phyloP scores from a whole-genome alignment of 2,329 filamentous ascomycete genomes.

The Bisporella sp. region DNA sequence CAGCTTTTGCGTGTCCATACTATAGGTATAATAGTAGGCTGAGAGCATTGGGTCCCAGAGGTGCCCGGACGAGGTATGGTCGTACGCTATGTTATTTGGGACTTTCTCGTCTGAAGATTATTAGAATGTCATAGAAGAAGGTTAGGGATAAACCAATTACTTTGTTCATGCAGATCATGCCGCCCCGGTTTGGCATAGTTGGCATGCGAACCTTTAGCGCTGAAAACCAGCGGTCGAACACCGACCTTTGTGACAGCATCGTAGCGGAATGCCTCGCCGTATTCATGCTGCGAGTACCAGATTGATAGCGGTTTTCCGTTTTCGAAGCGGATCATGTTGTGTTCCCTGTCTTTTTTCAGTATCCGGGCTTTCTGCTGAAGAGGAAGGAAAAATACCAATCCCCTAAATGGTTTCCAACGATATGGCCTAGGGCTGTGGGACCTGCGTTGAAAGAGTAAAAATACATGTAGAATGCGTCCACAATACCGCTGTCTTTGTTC shows the following conservation, averaged over 20 bases:
- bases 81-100: slow-evolving; percentile 39
- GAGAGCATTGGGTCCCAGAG: slow-evolving; percentile 58
- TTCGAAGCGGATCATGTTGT: slow-evolving; percentile 83
- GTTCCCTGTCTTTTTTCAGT: slow-evolving; percentile 44
- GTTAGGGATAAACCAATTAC: slow-evolving; percentile 55
- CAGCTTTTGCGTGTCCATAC: slow-evolving; percentile 24
- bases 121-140: slow-evolving; percentile 34
- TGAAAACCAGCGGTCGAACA: slow-evolving; percentile 59
- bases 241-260: slow-evolving; percentile 77
- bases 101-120: slow-evolving; percentile 32
- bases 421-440: slow-evolving; percentile 11
- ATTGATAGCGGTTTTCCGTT: slow-evolving; percentile 74
- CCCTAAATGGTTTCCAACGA: slow-evolving; percentile 43
- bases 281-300: slow-evolving; percentile 86
- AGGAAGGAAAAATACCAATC: slow-evolving; percentile 38
- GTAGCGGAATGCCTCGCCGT: slow-evolving; percentile 81
- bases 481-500: slow-evolving; percentile 44
- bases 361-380: not conserved
- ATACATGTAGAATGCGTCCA: slow-evolving; percentile 24
- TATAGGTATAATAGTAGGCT: slow-evolving; percentile 49
- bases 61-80: slow-evolving; percentile 59
- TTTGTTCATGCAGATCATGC: slow-evolving; percentile 56
- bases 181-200: slow-evolving; percentile 60
- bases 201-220: slow-evolving; percentile 60
- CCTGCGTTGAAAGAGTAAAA: slow-evolving; percentile 23